Evolutionary conservation across 768 basidiomycete genomes (phyloP).

Genomic region (Russula olivacea): DNA sequence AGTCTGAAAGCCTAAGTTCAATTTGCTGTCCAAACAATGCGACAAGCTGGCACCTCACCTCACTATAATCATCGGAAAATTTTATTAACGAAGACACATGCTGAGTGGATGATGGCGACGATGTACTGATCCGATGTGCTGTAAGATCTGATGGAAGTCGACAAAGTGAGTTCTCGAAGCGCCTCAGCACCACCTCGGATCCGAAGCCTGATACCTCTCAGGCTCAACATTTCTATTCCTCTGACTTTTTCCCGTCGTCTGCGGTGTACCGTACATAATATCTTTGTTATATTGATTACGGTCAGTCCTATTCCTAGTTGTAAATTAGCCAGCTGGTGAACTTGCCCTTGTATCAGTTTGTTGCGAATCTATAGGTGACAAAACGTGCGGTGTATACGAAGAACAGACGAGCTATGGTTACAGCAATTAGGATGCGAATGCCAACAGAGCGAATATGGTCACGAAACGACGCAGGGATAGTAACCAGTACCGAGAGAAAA

Average conservation of each 20-base stretch:
- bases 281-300: constrained; percentile 4
- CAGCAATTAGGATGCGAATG: constrained; percentile 9
- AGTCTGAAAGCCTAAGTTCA: background rate
- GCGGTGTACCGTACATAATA: background rate
- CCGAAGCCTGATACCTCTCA: background rate
- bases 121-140: background rate
- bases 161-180: background rate
- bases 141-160: background rate
- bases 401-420: constrained; percentile 23
- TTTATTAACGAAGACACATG: background rate
- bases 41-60: background rate
- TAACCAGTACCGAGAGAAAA: background rate
- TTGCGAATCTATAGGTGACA: constrained; percentile 13
- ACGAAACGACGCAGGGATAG: constrained; percentile 11
- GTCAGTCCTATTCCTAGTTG: constrained; percentile 9
- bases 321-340: constrained; percentile 10
- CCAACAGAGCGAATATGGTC: constrained; percentile 2
- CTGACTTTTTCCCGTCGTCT: background rate
- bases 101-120: background rate
- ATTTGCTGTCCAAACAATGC: background rate
- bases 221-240: background rate
- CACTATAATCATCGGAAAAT: background rate
- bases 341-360: constrained; percentile 9
- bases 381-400: constrained; percentile 14
- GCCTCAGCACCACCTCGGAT: background rate